phyloP scores from a whole-genome alignment of 2,329 filamentous ascomycete genomes.

The Cercospora beticola region DNA sequence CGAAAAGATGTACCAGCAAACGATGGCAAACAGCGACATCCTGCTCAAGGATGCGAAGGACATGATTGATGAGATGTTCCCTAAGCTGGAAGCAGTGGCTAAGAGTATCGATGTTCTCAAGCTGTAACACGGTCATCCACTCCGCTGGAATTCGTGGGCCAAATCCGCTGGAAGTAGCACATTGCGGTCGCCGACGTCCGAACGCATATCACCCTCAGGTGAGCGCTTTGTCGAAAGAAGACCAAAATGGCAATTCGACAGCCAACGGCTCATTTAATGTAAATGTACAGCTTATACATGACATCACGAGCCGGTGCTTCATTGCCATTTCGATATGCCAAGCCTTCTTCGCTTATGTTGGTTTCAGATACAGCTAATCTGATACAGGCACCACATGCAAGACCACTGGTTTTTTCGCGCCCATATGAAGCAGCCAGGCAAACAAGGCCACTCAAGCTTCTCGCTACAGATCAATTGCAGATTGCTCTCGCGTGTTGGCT shows the following conservation, averaged over 20 bases:
- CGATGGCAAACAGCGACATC: slow-evolving; percentile 27
- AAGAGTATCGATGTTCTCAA: slow-evolving; percentile 40
- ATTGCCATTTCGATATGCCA: background rate
- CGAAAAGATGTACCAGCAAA: slow-evolving; percentile 27
- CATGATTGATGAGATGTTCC: slow-evolving; percentile 54
- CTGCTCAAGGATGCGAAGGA: slow-evolving; percentile 21
- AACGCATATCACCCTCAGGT: background rate
- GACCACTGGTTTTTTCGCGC: background rate
- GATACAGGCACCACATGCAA: slow-evolving; percentile 3
- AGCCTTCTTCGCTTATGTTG: slow-evolving; percentile 12
- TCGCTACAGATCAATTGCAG: background rate
- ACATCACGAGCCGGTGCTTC: background rate
- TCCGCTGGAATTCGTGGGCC: background rate
- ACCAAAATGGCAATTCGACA: background rate
- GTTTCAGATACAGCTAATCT: slow-evolving; percentile 12
- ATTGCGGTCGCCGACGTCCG: background rate
- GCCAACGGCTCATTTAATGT: slow-evolving; percentile 6
- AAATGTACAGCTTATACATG: background rate
- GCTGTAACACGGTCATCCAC: slow-evolving; percentile 11
- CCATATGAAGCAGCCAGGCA: background rate
- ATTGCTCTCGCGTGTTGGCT: background rate
- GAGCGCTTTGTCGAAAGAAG: background rate
- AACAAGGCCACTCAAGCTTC: slow-evolving; percentile 7
- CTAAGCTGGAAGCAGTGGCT: slow-evolving; percentile 39
- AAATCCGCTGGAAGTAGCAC: background rate